phyloP scores from a whole-genome alignment of 306 rosid species.

The Lathyrus aphaca region DNA sequence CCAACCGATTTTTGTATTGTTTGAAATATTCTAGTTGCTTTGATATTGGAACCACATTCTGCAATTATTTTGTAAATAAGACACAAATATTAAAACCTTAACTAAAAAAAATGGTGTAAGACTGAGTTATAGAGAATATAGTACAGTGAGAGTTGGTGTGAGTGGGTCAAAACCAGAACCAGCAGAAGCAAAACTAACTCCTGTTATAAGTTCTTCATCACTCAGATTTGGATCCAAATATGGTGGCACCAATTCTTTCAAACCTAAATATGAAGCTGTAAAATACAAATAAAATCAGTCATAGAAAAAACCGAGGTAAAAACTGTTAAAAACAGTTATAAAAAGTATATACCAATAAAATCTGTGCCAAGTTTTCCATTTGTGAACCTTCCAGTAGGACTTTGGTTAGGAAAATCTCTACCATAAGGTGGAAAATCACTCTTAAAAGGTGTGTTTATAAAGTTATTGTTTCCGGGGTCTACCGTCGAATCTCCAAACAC shows the following conservation, averaged over 20 bases:
- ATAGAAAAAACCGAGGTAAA: not conserved
- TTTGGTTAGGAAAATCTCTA: slow-evolving; percentile 46
- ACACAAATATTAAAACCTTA: not conserved
- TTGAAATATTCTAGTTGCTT: slow-evolving; percentile 63
- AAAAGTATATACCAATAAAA: slow-evolving; percentile 50
- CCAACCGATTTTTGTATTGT: slow-evolving; percentile 61
- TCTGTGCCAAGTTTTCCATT: slow-evolving; percentile 74
- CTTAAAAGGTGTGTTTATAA: slow-evolving; percentile 43
- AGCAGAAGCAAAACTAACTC: slow-evolving; percentile 83
- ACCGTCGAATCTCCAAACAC: slow-evolving; percentile 90
- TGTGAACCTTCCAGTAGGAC: slow-evolving; percentile 73
- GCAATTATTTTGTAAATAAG: slow-evolving; percentile 24
- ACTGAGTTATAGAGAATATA: not conserved
- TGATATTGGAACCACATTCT: slow-evolving; percentile 62
- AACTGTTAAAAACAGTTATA: not conserved
- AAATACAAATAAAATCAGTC: not conserved
- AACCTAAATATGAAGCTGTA: slow-evolving; percentile 63
- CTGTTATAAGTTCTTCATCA: slow-evolving; percentile 53
- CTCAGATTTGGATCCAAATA: slow-evolving; percentile 66
- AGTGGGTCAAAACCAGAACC: slow-evolving; percentile 81
- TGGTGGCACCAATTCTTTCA: slow-evolving; percentile 66
- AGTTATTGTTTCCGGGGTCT: slow-evolving; percentile 83
- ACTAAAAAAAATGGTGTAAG: too few species aligned
- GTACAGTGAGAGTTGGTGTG: slow-evolving; percentile 58
- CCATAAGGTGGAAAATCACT: slow-evolving; percentile 75